phyloP scores from a whole-genome alignment of 345 rosid genomes.

The Euphorbia tirucalli region DNA sequence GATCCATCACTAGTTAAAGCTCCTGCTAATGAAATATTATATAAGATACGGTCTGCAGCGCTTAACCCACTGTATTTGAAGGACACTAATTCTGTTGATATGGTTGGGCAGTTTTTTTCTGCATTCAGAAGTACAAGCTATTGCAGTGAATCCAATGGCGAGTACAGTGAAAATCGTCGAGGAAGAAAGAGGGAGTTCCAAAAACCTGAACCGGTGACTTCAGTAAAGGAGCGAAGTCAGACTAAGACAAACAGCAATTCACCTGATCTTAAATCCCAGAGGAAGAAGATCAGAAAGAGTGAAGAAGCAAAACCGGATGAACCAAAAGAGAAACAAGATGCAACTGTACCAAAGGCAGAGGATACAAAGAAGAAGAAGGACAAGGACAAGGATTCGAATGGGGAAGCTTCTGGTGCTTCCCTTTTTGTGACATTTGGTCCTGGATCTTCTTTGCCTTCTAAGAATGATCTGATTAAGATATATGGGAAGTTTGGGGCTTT shows the following conservation, averaged over 20 bases:
- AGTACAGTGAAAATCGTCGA: constrained; percentile 26
- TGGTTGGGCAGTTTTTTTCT: constrained; percentile 54
- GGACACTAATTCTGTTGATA: constrained; percentile 35
- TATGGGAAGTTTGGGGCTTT: constrained; percentile 58
- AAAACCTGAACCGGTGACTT: constrained; percentile 24
- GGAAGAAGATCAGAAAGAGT: constrained; percentile 25
- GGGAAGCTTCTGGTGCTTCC: constrained; percentile 34
- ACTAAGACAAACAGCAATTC: constrained; percentile 23
- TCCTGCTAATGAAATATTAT: constrained; percentile 46
- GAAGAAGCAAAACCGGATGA: constrained; percentile 19
- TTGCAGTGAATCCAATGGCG: constrained; percentile 36
- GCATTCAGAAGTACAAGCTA: constrained; percentile 59
- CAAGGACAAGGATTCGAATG: constrained; percentile 23
- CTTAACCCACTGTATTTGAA: constrained; percentile 38
- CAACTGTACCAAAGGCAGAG: background rate
- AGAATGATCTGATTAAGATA: constrained; percentile 49
- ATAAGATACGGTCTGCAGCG: constrained; percentile 50
- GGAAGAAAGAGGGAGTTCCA: constrained; percentile 40
- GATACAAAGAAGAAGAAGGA: constrained; percentile 15
- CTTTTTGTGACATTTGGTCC: constrained; percentile 60
- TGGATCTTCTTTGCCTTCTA: constrained; percentile 57
- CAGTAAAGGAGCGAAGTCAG: constrained; percentile 25
- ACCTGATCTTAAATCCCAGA: constrained; percentile 19
- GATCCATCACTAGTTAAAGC: constrained; percentile 44
- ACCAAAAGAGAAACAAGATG: constrained; percentile 23